These are phyloP conservation scores for Blepharisma japonicum DNA, from an alignment of 73 alveolate species.

Conservation along the genomic window DNA sequence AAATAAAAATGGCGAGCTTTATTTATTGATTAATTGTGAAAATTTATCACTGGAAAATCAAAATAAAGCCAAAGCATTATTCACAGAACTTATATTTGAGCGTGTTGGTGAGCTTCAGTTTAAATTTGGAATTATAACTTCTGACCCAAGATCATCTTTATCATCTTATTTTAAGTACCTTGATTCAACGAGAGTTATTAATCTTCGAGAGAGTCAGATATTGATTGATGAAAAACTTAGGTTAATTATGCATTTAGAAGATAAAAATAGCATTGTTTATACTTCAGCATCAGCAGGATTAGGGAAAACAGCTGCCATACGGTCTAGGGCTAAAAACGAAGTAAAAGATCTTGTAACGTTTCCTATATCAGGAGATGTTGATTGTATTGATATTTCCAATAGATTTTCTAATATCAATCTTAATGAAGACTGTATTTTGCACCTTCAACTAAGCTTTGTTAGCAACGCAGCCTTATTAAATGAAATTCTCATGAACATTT, in stretches of 20 bases:
- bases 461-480: neutral
- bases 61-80: neutral
- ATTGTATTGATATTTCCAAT: neutral
- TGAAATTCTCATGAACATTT: conserved; percentile 7
- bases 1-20: neutral
- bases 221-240: neutral
- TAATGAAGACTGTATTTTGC: neutral
- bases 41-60: neutral
- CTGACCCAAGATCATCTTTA: neutral
- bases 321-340: neutral
- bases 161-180: neutral
- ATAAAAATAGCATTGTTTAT: neutral
- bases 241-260: neutral
- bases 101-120: neutral
- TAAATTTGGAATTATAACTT: neutral
- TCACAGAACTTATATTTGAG: neutral
- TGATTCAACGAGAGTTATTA: neutral
- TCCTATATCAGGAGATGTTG: neutral
- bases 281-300: conserved; percentile 1
- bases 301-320: neutral
- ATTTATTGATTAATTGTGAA: neutral
- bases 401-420: neutral
- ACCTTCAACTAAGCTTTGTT: neutral
- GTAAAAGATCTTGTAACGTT: neutral
- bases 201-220: neutral